Evolutionary conservation across 1,284 basidiomycete genomes (phyloP).

Genomic region (Marasmius tenuissimus): DNA sequence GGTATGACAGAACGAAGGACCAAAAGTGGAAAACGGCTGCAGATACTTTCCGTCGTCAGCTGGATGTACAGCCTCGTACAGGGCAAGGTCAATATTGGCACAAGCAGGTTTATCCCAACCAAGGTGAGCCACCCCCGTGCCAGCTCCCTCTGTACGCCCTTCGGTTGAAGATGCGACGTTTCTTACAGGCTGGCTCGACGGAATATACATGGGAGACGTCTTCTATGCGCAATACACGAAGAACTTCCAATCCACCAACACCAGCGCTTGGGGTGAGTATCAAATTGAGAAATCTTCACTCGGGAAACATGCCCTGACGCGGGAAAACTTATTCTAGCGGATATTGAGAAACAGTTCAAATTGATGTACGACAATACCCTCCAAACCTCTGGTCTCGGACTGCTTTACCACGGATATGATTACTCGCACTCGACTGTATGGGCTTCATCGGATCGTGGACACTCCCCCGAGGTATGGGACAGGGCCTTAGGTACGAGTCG

Average conservation of each 20-base stretch:
- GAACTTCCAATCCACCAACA: slow-evolving; percentile 36
- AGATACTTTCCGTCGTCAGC: slow-evolving; percentile 36
- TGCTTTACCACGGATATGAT: slow-evolving; percentile 53
- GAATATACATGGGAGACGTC: slow-evolving; percentile 48
- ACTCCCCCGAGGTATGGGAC: slow-evolving; percentile 51
- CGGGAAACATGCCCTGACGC: background rate
- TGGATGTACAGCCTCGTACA: slow-evolving; percentile 42
- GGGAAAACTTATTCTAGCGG: slow-evolving; percentile 15
- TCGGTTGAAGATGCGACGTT: background rate
- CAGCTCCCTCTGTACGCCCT: background rate
- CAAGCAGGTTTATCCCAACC: slow-evolving; percentile 39
- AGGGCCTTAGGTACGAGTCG: slow-evolving; percentile 34
- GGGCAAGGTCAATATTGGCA: slow-evolving; percentile 46
- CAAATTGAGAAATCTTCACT: background rate
- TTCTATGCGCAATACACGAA: slow-evolving; percentile 44
- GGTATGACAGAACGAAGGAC: slow-evolving; percentile 33
- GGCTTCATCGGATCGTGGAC: slow-evolving; percentile 46
- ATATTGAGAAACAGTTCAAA: slow-evolving; percentile 42
- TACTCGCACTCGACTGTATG: slow-evolving; percentile 40
- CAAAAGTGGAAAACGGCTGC: slow-evolving; percentile 41
- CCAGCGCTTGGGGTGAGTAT: slow-evolving; percentile 37
- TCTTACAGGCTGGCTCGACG: slow-evolving; percentile 44
- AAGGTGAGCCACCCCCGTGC: slow-evolving; percentile 30
- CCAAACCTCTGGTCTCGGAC: slow-evolving; percentile 36
- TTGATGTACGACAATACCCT: slow-evolving; percentile 45